Evolutionary conservation across 208 protist genomes (phyloP), one percentile per base, ranked within the genome.

Genomic region (Leptomonas seymouri): DNA sequence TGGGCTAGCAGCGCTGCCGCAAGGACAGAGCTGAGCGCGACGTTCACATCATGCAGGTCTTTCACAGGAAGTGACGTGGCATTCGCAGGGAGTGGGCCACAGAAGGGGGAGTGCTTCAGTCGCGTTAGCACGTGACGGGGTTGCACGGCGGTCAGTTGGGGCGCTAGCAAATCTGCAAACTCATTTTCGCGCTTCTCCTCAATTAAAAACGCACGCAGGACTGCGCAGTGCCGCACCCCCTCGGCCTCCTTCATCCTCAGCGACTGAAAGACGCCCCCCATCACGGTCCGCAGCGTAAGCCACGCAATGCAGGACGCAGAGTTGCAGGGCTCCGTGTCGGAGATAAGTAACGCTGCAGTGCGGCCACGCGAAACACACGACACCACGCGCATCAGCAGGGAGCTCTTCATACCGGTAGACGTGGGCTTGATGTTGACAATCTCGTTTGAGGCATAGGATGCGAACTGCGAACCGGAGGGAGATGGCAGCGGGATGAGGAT

Each of bases 91-190:
- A 57, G 41, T 12, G 80, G 80, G 27, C 80, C 80, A 45, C 76
- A 85, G 53, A 85, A 69, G 0, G 80, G 80, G 16, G 80, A 85
- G 55, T 74, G 70, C 45, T 80, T 74, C 49, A 81, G 71, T 18
- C 49, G 64, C n/a, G 55, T 66, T 42, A 74, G 51, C 25, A 25
- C 14, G 46, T 58, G 60, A 6, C 68, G 59, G 18, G 57, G 57
- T 25, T 58, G 48, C 12, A n/a, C 39, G 0, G 56, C 15, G 34
- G 60, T 54, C 6, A 63, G 51, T 12, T 23, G 39, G 23, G 65
- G 55, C 7, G 60, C 74, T 57, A 84, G 73, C 30, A 84, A 57
- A 41, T 84, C 79, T 0, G 65, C 51, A 53, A 81, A 53, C 28
- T 50, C 49, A 44, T 79, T 41, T 21, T 60, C 45, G 18, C 23